Evolutionary conservation across 2,329 filamentous ascomycete species (phyloP), one percentile per base, ranked within the genome.

Genomic region (Xylaria sp.): DNA sequence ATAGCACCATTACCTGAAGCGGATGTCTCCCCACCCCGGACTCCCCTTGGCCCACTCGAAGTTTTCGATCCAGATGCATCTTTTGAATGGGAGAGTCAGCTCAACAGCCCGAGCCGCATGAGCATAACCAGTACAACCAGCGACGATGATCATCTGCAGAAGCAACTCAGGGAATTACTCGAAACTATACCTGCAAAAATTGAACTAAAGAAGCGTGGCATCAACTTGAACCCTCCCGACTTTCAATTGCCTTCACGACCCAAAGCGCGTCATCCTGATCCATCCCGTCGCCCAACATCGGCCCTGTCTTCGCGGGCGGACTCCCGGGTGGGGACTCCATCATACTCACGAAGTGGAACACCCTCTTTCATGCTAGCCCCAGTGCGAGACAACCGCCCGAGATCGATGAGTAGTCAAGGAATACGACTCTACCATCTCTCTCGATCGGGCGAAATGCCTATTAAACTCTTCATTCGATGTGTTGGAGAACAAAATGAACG

Each of bases 381-480:
- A 63, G 76, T 78, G 22, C 85, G 86, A 73, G 82, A 80, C 25
- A 73, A 81, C 2, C 84, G 86, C 9, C 79, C 83, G 0, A 82
- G 85, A 29, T 80, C 81, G 31, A 80, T 80, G 61, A 81, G 81
- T 51, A 84, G 85, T 58, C 87, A 90, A 57, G 94, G 95, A 67
- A 95, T 97, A 75, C 94, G 94, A 78, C 85, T 97, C 2, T 99
- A 98, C 74, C 94, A 98, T 79, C 86, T 99, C 42, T 93, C 93
- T 15, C 89, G 94, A 54, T 90, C 91, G 20, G 92, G 92, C 63
- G 90, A 96, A 70, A 88, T 93, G 13, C 96, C 96, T 0, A 94
- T 97, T 76, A 98, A 97, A 80, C 87, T 99, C 5, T 97, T 96
- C 75, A 94, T 99, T 50, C 91, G 96, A 17, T 90, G 94, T 1